A percentile compares a stretch with the other conserved stretches of the same genome.
These are phyloP conservation scores for Lactarius quietus DNA, from an alignment of 768 basidiomycete genomes.

Conservation along the genomic window DNA sequence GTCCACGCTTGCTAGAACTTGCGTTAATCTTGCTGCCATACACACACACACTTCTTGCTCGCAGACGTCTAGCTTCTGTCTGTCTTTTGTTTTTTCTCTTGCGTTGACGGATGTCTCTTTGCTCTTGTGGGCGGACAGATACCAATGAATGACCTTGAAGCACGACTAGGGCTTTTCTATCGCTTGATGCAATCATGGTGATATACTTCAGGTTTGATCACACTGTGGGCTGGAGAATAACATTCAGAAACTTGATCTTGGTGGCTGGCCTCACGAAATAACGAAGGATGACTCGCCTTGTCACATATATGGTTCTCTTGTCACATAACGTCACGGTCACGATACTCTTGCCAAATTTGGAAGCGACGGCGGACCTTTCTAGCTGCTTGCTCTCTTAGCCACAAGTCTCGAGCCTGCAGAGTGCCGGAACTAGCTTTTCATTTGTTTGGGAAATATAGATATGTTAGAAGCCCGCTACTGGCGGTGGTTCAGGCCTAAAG, in stretches of 20 bases:
- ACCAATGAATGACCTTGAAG: conserved; percentile 1
- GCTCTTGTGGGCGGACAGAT: neutral
- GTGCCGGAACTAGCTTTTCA: neutral
- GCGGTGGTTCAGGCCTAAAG: neutral
- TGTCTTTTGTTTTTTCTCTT: neutral
- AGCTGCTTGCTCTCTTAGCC: no score
- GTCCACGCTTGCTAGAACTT: neutral
- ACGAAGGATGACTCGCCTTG: conserved; percentile 15
- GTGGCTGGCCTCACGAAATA: neutral
- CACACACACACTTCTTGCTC: neutral
- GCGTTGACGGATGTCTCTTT: neutral
- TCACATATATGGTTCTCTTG: neutral
- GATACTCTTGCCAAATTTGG: neutral
- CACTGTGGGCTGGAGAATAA: conserved; percentile 12
- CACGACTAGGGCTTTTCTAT: conserved; percentile 4
- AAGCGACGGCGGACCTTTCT: no score
- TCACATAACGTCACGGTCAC: neutral
- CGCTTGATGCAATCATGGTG: conserved; percentile 12
- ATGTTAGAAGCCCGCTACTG: neutral
- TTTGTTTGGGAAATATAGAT: neutral
- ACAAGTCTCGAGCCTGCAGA: no score
- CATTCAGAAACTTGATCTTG: conserved; percentile 10
- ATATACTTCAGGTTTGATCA: conserved; percentile 15
- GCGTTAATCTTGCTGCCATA: neutral
- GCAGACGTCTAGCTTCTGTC: neutral